phyloP scores from a whole-genome alignment of 257 asterid species.

The Solanum piurae region DNA sequence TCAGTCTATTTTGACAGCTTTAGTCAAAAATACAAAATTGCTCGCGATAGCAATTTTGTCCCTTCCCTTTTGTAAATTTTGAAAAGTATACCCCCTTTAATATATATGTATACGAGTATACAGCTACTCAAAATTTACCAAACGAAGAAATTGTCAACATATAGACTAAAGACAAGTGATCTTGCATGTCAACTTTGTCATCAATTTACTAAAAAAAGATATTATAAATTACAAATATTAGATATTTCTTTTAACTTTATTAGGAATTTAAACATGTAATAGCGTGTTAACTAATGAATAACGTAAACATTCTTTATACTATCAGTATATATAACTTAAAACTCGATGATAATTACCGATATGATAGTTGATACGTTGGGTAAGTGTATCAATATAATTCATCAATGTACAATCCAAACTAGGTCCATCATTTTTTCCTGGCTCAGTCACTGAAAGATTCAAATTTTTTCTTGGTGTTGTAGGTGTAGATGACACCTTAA shows the following conservation, averaged over 20 bases:
- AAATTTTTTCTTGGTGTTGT: conserved; percentile 2
- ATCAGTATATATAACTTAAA: background rate
- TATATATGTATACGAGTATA: background rate
- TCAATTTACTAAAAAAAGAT: background rate
- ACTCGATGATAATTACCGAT: background rate
- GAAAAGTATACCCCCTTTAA: background rate
- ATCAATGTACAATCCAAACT: background rate
- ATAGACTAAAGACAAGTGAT: background rate
- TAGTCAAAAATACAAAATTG: background rate
- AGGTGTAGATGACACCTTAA: background rate
- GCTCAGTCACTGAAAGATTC: background rate
- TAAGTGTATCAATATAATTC: conserved; percentile 1
- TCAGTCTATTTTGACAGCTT: background rate
- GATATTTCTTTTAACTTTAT: too few relatives aligned
- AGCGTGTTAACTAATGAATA: background rate
- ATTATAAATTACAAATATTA: background rate
- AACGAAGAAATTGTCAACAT: background rate
- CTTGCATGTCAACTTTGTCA: background rate
- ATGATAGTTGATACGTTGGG: conserved; percentile 4
- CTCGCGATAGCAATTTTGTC: background rate
- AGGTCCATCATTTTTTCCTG: background rate
- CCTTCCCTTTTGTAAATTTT: background rate
- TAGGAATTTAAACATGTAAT: background rate
- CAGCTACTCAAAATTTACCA: background rate
- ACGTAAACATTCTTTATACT: background rate